Base-by-base conservation (phyloP, 2,329 filamentous ascomycete genomes). In the Xylariaceae sp. region DNA sequence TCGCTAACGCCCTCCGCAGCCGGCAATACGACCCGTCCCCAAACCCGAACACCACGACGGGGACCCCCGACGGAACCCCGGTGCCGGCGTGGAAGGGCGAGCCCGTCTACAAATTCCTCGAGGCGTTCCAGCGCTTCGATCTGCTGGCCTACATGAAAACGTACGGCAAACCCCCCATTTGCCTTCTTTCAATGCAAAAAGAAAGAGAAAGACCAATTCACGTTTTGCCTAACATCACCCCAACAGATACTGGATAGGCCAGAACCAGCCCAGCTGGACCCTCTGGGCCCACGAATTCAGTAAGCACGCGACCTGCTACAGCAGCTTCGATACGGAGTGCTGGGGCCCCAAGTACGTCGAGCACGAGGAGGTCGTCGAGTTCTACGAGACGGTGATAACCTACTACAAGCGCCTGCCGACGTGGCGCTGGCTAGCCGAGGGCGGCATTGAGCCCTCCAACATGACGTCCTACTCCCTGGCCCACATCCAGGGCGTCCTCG, bases 281-380 rank as follows among this genome's bases (percentile, higher is more conserved):
- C 80, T 88, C 70, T 87, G 84, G 83, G 84, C 70, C 37, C 83
- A 86, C 71, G 83, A 87, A 65, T 86, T 84, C 72, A 78, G 74
- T 70, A 87, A 87, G 73, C 83, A 86, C 68, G 84, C 77, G 2
- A 87, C 84, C 13, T 88, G 84, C 74, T 87, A 73, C 73, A 81
- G 77, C 44, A 85, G 79, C 56, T 87, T 87, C 65, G 81, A 86
- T 63, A 69, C 75, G 5, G 76, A 80, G 29, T 88, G 85, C 76
- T 87, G 85, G 67, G 81, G 81, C 0, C 80, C 82, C 5, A 64
- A 74, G 57, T 82, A 84, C 66, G 65, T 67, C 45, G 48, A 79
- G 60, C 78, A 85, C 67, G 71, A 78, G 55, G 84, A 87, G 21
- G 76, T 87, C 1, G 72, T 83, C 32, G 80, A 86, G 57, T 87